Evolutionary conservation across 1,284 basidiomycete species (phyloP).

Genomic region (Malassezia restricta): DNA sequence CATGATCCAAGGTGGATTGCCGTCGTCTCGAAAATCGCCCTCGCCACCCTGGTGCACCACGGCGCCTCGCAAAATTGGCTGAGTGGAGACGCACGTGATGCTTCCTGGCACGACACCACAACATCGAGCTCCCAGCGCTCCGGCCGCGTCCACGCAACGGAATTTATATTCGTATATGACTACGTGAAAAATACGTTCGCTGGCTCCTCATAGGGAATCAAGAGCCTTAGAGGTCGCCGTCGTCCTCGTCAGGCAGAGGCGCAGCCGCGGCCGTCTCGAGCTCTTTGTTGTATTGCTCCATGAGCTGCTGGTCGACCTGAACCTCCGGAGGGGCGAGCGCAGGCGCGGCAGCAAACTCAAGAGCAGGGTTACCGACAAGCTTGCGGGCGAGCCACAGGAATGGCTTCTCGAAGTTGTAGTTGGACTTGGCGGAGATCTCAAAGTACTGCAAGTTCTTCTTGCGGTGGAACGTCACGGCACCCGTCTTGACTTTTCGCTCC

Average conservation of each 20-base stretch:
- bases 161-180: no score
- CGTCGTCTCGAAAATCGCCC: neutral
- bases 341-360: slow-evolving; percentile 93
- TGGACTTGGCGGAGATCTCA: slow-evolving; percentile 98
- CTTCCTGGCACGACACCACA: no score
- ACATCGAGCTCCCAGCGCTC: no score
- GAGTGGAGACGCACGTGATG: no score
- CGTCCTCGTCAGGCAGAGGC: slow-evolving; percentile 52
- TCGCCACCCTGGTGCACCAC: neutral
- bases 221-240: slow-evolving; percentile 43
- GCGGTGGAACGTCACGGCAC: slow-evolving; percentile 95
- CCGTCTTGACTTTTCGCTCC: slow-evolving; percentile 99
- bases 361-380: slow-evolving; percentile 76
- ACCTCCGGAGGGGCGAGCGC: slow-evolving; percentile 93
- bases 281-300: slow-evolving; percentile 72
- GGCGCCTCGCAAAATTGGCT: no score
- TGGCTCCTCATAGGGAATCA: no score
- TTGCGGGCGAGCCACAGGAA: slow-evolving; percentile 99
- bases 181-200: no score
- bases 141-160: no score
- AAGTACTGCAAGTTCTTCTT: slow-evolving; percentile 99
- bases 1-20: neutral
- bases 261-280: slow-evolving; percentile 53
- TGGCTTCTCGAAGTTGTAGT: slow-evolving; percentile 99
- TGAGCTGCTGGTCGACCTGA: slow-evolving; percentile 65